phyloP scores from a whole-genome alignment of 495 filamentous ascomycete species.

The Baudoinia panamericana region DNA sequence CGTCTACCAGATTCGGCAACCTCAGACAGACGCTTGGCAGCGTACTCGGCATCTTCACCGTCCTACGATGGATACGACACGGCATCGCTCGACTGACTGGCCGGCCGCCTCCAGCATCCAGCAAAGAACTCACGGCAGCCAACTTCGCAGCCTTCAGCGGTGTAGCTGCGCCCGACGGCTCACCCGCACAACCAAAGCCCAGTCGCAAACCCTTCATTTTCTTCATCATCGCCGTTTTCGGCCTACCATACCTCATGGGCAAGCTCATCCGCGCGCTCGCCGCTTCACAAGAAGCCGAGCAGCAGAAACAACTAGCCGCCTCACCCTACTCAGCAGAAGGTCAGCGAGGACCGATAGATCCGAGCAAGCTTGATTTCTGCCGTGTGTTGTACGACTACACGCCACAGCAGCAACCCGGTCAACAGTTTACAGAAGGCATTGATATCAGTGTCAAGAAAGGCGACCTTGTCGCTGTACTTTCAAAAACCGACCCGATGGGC shows the following conservation, averaged over 20 bases:
- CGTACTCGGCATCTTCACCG: slow-evolving; percentile 84
- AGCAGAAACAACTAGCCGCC: slow-evolving; percentile 45
- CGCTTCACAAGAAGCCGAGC: slow-evolving; percentile 67
- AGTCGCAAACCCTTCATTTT: slow-evolving; percentile 91
- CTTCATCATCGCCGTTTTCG: slow-evolving; percentile 89
- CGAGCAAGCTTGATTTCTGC: slow-evolving; percentile 86
- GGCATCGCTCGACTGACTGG: slow-evolving; percentile 89
- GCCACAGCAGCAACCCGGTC: slow-evolving; percentile 41
- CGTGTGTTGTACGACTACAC: slow-evolving; percentile 87
- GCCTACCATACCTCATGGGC: slow-evolving; percentile 87
- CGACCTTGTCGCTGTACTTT: slow-evolving; percentile 86
- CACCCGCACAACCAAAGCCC: slow-evolving; percentile 43
- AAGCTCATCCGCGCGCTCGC: slow-evolving; percentile 81
- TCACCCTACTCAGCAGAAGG: slow-evolving; percentile 28
- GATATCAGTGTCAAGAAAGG: slow-evolving; percentile 90
- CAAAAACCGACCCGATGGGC: slow-evolving; percentile 83
- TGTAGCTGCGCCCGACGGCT: slow-evolving; percentile 37
- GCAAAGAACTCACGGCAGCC: slow-evolving; percentile 71
- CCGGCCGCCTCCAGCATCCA: slow-evolving; percentile 73
- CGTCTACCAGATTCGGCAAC: no score
- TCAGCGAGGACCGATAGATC: slow-evolving; percentile 50
- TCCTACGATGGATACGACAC: slow-evolving; percentile 87
- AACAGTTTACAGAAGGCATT: slow-evolving; percentile 43
- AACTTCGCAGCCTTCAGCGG: slow-evolving; percentile 83
- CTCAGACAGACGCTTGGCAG: slow-evolving; percentile 91